Evolutionary conservation across 768 basidiomycete species (phyloP), one percentile per base, ranked within the genome.

Genomic region (Gloeopeniophorella convolvens): DNA sequence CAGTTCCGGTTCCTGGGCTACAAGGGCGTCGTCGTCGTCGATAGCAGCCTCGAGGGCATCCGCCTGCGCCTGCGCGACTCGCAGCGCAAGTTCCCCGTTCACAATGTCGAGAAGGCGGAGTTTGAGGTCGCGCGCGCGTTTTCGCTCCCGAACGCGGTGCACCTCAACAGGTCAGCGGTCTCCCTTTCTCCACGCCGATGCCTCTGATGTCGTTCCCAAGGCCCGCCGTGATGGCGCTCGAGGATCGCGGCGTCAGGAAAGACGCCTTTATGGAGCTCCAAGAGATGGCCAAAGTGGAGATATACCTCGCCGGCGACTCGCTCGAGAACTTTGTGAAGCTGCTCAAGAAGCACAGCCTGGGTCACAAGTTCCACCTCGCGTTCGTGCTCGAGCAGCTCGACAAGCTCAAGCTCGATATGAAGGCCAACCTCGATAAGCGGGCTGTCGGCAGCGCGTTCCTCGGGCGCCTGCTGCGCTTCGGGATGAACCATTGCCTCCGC

Each of bases 1-100:
- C 87, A 87, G 68, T 89, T 91, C 42, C 80, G 90, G 39, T 85
- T 91, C 62, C 63, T 91, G 37, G 89, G 63, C 4, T 89, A 74
- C 66, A 93, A 93, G 64, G 91, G 90, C 0, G 78, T 92, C 20
- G 84, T 92, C 1, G 73, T 68, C 4, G 73, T 91, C 10, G 89
- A 92, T 58, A 65, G 59, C 3, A 47, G 52, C 20, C 60, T 88
- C 3, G 67, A 75, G 41, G 80, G 80, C 0, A 77, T 82, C 42
- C 74, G 73, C 15, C 85, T 92, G 83, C 74, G 82, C 24, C 61
- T 89, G 8, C 72, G 89, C 28, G 65, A 67, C 5, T 85, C 84
- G 0, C 90, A 90, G 87, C 74, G 72, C 30, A 92, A 92, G 58
- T 91, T 91, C 54, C 66, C 73, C 13, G 78, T 74, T 5, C 74